phyloP scores from a whole-genome alignment of 139 green algal genomes.

The Chlorella sp. region DNA sequence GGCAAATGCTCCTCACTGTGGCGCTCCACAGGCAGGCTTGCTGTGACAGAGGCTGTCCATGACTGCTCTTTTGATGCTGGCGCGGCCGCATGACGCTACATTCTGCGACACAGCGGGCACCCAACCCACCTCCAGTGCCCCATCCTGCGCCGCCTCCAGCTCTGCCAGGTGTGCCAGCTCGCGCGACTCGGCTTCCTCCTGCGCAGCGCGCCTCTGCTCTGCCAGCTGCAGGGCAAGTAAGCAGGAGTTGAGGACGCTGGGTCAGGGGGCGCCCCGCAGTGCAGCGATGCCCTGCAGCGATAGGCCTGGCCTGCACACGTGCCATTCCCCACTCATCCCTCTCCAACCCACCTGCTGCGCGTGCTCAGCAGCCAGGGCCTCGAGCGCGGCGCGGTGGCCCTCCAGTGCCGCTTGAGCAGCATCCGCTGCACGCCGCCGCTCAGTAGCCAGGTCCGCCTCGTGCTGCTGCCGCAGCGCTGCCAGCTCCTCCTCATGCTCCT shows the following conservation, averaged over 20 bases:
- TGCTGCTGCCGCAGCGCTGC: background rate
- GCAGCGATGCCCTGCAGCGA: too few species aligned
- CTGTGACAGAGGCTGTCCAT: too few species aligned
- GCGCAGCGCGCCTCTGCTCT: background rate
- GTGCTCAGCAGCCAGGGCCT: slow-evolving; percentile 18
- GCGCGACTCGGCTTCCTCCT: background rate
- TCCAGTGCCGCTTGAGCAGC: background rate
- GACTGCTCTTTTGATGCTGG: too few species aligned
- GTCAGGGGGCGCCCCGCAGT: too few species aligned
- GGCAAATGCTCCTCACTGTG: too few species aligned
- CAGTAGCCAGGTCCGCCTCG: background rate
- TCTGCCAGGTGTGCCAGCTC: slow-evolving; percentile 38
- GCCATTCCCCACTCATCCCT: too few species aligned
- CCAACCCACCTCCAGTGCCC: background rate
- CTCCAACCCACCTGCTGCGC: slow-evolving; percentile 1
- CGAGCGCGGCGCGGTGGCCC: background rate
- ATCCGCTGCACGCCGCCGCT: background rate
- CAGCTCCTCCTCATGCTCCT: slow-evolving; percentile 17
- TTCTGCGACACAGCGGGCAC: too few species aligned
- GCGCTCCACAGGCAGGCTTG: too few species aligned
- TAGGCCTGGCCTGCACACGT: too few species aligned
- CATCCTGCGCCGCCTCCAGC: slow-evolving; percentile 29
- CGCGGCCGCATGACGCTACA: too few species aligned
- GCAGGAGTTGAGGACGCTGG: too few species aligned
- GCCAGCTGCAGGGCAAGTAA: background rate